A percentile compares a stretch with the other conserved stretches of the same genome.
These are phyloP conservation scores for Lipomyces oligophaga DNA, from an alignment of 805 yeast genomes.

Conservation along the genomic window DNA sequence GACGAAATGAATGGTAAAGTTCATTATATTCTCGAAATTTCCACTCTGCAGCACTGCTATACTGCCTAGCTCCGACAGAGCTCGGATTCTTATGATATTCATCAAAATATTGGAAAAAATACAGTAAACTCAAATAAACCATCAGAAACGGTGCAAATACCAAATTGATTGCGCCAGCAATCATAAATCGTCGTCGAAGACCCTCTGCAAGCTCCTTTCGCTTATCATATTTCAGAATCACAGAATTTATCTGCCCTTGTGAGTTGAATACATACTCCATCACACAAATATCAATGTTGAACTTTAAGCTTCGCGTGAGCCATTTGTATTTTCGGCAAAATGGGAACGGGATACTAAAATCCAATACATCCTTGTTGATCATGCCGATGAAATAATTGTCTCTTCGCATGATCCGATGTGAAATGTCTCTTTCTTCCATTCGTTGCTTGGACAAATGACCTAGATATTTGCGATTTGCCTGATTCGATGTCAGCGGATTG, in stretches of 20 bases:
- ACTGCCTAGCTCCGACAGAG: conserved; percentile 75
- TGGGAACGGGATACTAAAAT: conserved; percentile 58
- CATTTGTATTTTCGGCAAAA: conserved; percentile 41
- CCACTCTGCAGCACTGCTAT: conserved; percentile 95
- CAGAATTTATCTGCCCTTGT: conserved; percentile 73
- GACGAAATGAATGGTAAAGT: conserved; percentile 78
- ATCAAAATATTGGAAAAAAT: conserved; percentile 86
- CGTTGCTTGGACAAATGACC: conserved; percentile 56
- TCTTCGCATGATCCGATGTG: conserved; percentile 91
- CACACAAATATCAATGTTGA: conserved; percentile 88
- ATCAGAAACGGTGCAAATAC: conserved; percentile 82
- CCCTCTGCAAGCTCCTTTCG: conserved; percentile 60
- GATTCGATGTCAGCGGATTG: conserved; percentile 59
- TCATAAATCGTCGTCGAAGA: conserved; percentile 69
- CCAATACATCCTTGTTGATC: conserved; percentile 71
- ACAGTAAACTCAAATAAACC: conserved; percentile 71
- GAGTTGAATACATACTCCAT: conserved; percentile 80
- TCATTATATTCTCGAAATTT: conserved; percentile 91
- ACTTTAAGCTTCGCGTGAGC: conserved; percentile 83
- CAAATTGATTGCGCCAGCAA: conserved; percentile 83
- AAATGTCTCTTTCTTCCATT: conserved; percentile 88
- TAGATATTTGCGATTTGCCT: conserved; percentile 19
- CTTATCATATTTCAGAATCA: conserved; percentile 66
- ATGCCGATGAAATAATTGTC: conserved; percentile 92
- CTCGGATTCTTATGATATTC: conserved; percentile 89